These are phyloP conservation scores for Termitomyces sp. DNA, from an alignment of 768 basidiomycete genomes.

Conservation along the genomic window DNA sequence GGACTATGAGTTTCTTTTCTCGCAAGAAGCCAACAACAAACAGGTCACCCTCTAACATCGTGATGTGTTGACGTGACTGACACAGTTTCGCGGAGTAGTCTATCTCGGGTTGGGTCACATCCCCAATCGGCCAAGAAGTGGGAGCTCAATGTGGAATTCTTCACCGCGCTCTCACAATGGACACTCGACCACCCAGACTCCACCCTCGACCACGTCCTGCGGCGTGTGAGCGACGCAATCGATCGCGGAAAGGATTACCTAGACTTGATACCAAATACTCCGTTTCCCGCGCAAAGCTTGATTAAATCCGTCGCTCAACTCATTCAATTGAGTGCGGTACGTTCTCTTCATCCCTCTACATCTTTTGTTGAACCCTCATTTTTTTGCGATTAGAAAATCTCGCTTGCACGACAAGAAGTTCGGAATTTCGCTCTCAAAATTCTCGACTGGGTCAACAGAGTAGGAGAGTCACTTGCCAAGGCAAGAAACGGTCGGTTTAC, in stretches of 20 bases:
- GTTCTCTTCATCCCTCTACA: neutral
- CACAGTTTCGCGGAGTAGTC: neutral
- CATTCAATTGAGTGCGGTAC: constrained; percentile 11
- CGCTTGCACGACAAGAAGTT: neutral
- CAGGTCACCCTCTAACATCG: neutral
- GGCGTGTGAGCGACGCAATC: neutral
- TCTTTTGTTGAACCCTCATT: neutral
- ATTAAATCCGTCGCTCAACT: constrained; percentile 9
- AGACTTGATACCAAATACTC: neutral
- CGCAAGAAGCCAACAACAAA: neutral
- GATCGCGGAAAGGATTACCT: constrained; percentile 1
- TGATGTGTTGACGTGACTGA: neutral
- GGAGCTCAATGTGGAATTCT: constrained; percentile 11
- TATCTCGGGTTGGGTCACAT: neutral
- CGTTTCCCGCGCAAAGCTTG: constrained; percentile 14
- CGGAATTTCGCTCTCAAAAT: constrained; percentile 8
- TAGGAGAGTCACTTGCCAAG: constrained; percentile 7
- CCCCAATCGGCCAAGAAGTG: neutral
- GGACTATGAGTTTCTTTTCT: neutral
- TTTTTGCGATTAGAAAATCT: neutral
- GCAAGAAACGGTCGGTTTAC: constrained; percentile 6
- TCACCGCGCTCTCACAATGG: constrained; percentile 3
- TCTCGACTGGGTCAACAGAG: constrained; percentile 12
- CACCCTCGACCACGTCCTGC: neutral
- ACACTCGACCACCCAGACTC: neutral